phyloP scores from a whole-genome alignment of 176 grass and related monocot genomes.

The Areca catechu region DNA sequence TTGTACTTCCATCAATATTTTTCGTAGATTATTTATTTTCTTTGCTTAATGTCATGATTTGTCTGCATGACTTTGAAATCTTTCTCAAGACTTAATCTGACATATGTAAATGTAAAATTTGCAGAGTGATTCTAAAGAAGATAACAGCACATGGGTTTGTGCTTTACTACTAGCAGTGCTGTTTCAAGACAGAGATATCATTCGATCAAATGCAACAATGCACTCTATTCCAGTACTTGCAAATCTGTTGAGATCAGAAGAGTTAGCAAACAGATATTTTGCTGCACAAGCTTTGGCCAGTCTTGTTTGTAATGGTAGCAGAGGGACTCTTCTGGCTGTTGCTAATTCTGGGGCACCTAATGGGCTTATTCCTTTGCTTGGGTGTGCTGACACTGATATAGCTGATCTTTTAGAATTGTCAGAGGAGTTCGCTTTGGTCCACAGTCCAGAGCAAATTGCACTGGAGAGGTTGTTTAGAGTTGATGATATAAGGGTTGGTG shows the following conservation, averaged over 20 bases:
- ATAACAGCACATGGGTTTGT: conserved; percentile 89
- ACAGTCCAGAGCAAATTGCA: conserved; percentile 81
- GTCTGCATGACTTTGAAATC: too few species aligned
- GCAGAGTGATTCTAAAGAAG: conserved; percentile 83
- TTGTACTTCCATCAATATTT: too few species aligned
- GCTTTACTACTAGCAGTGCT: conserved; percentile 79
- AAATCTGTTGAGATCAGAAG: conserved; percentile 88
- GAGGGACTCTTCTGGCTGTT: conserved; percentile 93
- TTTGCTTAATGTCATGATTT: too few species aligned
- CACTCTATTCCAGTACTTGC: conserved; percentile 90
- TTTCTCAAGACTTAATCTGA: conserved; percentile 1
- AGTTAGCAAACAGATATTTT: conserved; percentile 89
- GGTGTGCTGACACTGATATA: conserved; percentile 89
- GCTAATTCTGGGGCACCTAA: conserved; percentile 87
- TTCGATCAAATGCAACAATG: conserved; percentile 58
- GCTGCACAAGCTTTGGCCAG: conserved; percentile 92
- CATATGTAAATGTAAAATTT: conserved; percentile 3
- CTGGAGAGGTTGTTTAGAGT: conserved; percentile 93
- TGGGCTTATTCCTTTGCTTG: conserved; percentile 94
- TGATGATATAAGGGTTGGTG: conserved; percentile 84
- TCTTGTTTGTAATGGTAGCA: conserved; percentile 84
- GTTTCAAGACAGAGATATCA: conserved; percentile 93
- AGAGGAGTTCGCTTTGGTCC: conserved; percentile 81
- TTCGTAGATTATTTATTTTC: too few species aligned
- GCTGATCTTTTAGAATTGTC: conserved; percentile 89